Base-by-base conservation (phyloP, 164 flowering plant species). In the Liriodendron chinense region DNA sequence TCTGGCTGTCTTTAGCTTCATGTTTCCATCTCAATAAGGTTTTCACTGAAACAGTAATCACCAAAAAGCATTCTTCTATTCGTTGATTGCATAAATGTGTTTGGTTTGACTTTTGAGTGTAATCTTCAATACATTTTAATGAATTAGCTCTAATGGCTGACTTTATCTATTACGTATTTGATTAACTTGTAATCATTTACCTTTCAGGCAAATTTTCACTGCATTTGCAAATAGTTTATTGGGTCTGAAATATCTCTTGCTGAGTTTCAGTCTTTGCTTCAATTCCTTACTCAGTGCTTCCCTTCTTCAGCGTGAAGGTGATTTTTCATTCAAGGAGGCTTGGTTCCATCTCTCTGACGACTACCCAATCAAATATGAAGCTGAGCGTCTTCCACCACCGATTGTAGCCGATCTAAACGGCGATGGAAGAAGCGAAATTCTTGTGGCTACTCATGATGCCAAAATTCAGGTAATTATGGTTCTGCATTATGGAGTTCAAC, bases 391-490 rank as follows among this genome's bases (percentile, higher is more conserved):
- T 21, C 99, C 98, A 3, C 97, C 98, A 4, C 97, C 99, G 1
- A 72, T 96, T 68, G 97, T 96, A 20, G 88, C 97, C 53, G 99
- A 96, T 87, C 86, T 96, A 0, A 96, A 96, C 48, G 98, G 97
- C 0, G 99, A 96, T 75, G 99, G 99, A 5, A 89, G 85, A 81
- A 89, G 85, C 25, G 99, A 96, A 81, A 84, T 96, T 74, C 91
- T 96, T 24, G 89, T 96, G 7, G 98, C 98, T 24, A 96, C 98
- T 64, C 92, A 94, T 73, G 99, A 96, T 76, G 98, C 99, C 78
- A 92, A 96, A 85, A 91, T 96, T 84, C 98, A 91, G 94, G 99
- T 92, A 43, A 53, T 25, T 43, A 28, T 7, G 65, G 34, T 3
- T 1, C 25, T 25, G 47, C 4, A 13, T 28, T 25, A 28, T 26